Conservation (phyloP, 495 filamentous ascomycete species). For the Aspergillus homomorphus region DNA sequence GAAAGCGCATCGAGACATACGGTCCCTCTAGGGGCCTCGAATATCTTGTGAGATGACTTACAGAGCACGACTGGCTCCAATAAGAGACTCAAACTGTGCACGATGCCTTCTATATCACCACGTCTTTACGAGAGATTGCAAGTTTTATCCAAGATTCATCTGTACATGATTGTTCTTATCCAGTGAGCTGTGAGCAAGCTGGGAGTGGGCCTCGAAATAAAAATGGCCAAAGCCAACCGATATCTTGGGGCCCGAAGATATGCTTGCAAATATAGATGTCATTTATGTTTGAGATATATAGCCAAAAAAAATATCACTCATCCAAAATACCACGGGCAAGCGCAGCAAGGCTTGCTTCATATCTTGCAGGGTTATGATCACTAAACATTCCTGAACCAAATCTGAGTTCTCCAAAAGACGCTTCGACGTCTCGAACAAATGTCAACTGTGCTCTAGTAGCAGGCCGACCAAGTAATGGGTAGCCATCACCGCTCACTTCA, state of each 20-base stretch:
- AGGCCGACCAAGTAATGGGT: slow-evolving; percentile 53
- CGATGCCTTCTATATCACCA: too few species aligned
- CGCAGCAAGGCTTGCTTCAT: slow-evolving; percentile 61
- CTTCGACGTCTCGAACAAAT: slow-evolving; percentile 64
- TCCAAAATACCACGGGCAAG: slow-evolving; percentile 53
- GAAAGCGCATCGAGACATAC: too few species aligned
- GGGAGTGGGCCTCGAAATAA: too few species aligned
- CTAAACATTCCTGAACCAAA: slow-evolving; percentile 72
- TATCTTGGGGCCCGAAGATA: background rate
- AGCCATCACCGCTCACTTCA: slow-evolving; percentile 27
- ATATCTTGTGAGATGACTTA: too few species aligned
- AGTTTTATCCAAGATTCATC: slow-evolving; percentile 4
- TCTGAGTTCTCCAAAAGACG: slow-evolving; percentile 63
- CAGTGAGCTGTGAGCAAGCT: too few species aligned
- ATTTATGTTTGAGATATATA: background rate
- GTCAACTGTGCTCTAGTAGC: slow-evolving; percentile 64
- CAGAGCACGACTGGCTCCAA: too few species aligned
- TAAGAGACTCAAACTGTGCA: too few species aligned
- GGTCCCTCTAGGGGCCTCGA: too few species aligned
- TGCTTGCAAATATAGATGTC: background rate
- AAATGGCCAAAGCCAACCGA: background rate
- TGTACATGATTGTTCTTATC: background rate
- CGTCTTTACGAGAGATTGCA: too few species aligned
- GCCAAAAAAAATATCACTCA: slow-evolving; percentile 26
- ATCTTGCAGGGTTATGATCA: slow-evolving; percentile 73